Percentiles rank a stretch among this genome's conserved stretches.
Evolutionary conservation across 805 yeast species (phyloP).

Genomic region (Myxozyma sirexii): DNA sequence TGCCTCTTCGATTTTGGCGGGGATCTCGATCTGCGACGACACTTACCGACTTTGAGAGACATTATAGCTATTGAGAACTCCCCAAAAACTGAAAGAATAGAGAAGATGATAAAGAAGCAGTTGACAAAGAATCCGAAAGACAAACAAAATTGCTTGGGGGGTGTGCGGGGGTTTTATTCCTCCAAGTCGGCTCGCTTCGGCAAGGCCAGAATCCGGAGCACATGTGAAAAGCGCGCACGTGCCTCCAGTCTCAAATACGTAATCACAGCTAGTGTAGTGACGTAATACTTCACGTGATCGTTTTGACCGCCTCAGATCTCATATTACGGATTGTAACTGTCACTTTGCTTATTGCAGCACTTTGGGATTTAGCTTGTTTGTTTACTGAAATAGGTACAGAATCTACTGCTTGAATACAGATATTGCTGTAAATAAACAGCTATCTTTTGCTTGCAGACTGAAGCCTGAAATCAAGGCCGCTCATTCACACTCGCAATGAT

Average conservation of each 20-base stretch:
- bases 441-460: no score
- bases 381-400: no score
- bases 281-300: no score
- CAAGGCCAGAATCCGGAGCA: neutral
- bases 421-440: no score
- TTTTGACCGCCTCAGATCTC: no score
- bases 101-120: neutral
- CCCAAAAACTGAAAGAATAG: neutral
- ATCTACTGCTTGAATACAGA: no score
- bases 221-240: conserved; percentile 15
- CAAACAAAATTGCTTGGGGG: neutral
- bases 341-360: no score
- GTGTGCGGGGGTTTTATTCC: neutral
- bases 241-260: neutral
- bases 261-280: no score
- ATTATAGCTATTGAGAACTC: neutral
- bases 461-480: neutral
- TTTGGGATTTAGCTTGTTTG: no score
- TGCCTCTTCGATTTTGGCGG: neutral
- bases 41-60: conserved; percentile 26
- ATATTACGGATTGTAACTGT: no score
- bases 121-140: neutral
- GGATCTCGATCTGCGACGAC: neutral
- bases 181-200: neutral
- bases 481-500: conserved; percentile 7